A percentile compares a stretch with the other conserved stretches of the same genome.
Evolutionary conservation across 768 basidiomycete species (phyloP).

Genomic region (Coprinopsis marcescibilis): DNA sequence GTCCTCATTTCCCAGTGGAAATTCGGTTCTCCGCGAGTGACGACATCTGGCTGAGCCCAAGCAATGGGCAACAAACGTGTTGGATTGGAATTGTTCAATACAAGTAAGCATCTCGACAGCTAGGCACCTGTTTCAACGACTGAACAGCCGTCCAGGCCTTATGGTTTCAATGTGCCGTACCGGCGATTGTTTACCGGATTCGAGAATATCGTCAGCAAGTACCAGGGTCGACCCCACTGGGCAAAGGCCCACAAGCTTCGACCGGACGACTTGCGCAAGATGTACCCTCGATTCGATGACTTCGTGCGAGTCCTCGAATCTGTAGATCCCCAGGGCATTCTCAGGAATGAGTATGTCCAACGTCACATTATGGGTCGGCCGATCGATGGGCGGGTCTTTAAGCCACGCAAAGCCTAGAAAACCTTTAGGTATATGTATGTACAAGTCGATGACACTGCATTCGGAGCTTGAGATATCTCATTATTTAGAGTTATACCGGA

Average conservation of each 20-base stretch:
- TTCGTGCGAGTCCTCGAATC: conserved; percentile 60
- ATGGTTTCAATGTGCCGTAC: conserved; percentile 79
- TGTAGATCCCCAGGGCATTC: conserved; percentile 71
- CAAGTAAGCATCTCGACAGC: conserved; percentile 53
- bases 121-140: conserved; percentile 5
- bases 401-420: conserved; percentile 18
- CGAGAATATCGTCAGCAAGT: conserved; percentile 59
- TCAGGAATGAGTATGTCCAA: conserved; percentile 85
- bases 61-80: conserved; percentile 68
- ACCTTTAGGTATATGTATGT: neutral
- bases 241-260: conserved; percentile 82
- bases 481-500: too few relatives aligned
- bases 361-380: conserved; percentile 76
- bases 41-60: conserved; percentile 93
- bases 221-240: conserved; percentile 92
- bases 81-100: conserved; percentile 99
- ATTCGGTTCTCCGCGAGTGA: conserved; percentile 84
- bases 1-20: conserved; percentile 91
- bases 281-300: conserved; percentile 81
- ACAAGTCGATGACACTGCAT: neutral
- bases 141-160: conserved; percentile 60
- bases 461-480: too few relatives aligned
- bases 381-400: conserved; percentile 37
- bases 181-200: conserved; percentile 70
- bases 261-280: conserved; percentile 51